Evolutionary conservation across 202 grass and related monocot species (phyloP).

Genomic region (Panicum virgatum): DNA sequence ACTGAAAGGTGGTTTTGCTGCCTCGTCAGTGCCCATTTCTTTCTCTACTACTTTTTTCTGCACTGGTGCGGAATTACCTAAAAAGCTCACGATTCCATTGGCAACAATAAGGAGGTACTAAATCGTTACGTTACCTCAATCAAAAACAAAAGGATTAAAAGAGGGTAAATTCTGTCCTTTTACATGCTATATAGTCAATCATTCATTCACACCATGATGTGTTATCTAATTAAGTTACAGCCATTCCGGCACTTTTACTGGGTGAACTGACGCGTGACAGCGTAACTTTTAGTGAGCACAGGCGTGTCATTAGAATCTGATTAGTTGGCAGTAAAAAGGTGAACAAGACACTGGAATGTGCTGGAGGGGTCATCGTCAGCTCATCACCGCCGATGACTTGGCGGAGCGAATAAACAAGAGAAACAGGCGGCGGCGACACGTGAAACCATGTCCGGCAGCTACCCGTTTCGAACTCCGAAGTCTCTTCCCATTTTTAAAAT

Average conservation of each 20-base stretch:
- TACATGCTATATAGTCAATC: not conserved
- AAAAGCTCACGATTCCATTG: not conserved
- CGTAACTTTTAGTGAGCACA: not conserved
- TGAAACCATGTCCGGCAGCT: slow-evolving; percentile 58
- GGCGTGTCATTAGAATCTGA: not conserved
- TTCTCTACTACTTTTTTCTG: too few relatives aligned
- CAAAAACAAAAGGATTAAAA: not conserved
- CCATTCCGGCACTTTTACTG: not conserved
- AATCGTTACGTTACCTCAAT: not conserved
- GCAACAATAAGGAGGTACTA: not conserved
- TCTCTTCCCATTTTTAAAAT: not conserved
- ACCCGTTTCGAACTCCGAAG: slow-evolving; percentile 35
- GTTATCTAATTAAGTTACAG: not conserved
- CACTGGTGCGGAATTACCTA: slow-evolving; percentile 9
- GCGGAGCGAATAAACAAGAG: not conserved
- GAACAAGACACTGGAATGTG: not conserved
- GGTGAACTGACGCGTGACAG: slow-evolving; percentile 1
- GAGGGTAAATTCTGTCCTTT: not conserved
- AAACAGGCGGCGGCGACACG: slow-evolving; percentile 33
- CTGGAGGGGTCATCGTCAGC: not conserved
- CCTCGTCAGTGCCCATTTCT: not conserved
- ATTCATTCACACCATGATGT: not conserved
- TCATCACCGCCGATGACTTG: not conserved
- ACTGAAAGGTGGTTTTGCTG: not conserved
- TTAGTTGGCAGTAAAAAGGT: slow-evolving; percentile 1